Conservation (phyloP, 257 asterid species). For the Haberlea rhodopensis region DNA sequence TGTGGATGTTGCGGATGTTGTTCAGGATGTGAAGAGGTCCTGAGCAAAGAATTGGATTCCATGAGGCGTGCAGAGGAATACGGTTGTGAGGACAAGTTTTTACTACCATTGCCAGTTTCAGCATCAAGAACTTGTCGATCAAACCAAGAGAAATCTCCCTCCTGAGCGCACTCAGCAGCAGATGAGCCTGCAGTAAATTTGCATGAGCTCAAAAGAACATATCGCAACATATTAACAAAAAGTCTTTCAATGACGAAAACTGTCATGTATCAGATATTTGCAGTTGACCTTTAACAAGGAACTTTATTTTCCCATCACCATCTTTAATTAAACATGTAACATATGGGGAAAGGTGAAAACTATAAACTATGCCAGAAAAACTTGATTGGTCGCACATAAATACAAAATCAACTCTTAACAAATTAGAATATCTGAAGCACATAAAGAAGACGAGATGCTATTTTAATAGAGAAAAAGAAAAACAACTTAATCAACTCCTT, state of each 20-base stretch:
- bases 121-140: constrained; percentile 52
- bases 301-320: no score
- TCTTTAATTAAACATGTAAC: no score
- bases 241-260: no score
- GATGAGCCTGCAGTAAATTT: constrained; percentile 66
- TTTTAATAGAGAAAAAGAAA: no score
- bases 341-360: no score
- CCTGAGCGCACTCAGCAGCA: constrained; percentile 71
- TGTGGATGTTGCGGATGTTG: constrained; percentile 59
- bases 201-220: constrained; percentile 7
- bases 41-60: constrained; percentile 55
- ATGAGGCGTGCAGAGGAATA: constrained; percentile 42
- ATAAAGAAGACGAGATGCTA: not conserved
- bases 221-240: no score
- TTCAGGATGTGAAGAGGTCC: constrained; percentile 88
- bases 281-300: no score
- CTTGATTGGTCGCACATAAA: no score
- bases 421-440: no score
- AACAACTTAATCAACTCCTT: not conserved
- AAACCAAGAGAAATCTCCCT: constrained; percentile 54
- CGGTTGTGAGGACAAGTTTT: constrained; percentile 65
- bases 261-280: no score
- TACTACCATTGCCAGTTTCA: constrained; percentile 51
- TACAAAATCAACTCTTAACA: not conserved
- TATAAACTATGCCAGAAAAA: no score